Conservation (phyloP, 495 filamentous ascomycete genomes). For the Neurospora intermedia region DNA sequence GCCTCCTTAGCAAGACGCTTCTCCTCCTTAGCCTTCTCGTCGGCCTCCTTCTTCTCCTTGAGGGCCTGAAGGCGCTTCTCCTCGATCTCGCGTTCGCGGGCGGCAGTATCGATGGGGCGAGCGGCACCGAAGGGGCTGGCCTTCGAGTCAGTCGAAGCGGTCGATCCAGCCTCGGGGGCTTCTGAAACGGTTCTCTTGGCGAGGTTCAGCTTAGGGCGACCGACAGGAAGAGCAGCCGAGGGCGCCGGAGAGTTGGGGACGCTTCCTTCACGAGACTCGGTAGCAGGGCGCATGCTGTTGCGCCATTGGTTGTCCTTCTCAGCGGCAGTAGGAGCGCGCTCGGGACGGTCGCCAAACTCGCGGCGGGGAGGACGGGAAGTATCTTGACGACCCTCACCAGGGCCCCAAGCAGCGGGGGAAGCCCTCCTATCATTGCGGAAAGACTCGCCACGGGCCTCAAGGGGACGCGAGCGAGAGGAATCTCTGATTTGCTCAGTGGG, state of each 20-base stretch:
- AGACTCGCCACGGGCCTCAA: conserved; percentile 41
- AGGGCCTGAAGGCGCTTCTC: conserved; percentile 66
- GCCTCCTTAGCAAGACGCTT: conserved; percentile 55
- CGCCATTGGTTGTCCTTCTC: conserved; percentile 85
- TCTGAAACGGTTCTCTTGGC: conserved; percentile 83
- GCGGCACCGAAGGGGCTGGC: conserved; percentile 88
- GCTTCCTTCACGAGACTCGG: conserved; percentile 41
- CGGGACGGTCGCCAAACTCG: conserved; percentile 64
- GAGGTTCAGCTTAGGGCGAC: conserved; percentile 71
- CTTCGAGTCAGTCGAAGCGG: conserved; percentile 48
- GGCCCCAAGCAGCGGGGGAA: conserved; percentile 72
- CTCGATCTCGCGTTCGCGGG: conserved; percentile 78
- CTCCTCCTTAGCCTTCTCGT: conserved; percentile 76
- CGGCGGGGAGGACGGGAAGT: conserved; percentile 66
- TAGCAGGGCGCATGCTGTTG: conserved; percentile 59
- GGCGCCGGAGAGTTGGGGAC: conserved; percentile 56
- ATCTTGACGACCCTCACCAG: conserved; percentile 35
- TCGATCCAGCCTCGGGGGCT: conserved; percentile 21
- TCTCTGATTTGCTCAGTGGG: conserved; percentile 45
- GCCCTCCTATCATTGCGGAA: conserved; percentile 48
- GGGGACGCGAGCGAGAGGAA: conserved; percentile 56
- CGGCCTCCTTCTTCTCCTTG: conserved; percentile 75
- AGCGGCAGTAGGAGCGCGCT: conserved; percentile 69
- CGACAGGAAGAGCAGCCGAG: conserved; percentile 40
- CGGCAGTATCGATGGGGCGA: conserved; percentile 77